Evolutionary conservation across 305 asterid genomes (phyloP), one percentile per base, ranked within the genome.

Genomic region (Fraxinus platypoda): DNA sequence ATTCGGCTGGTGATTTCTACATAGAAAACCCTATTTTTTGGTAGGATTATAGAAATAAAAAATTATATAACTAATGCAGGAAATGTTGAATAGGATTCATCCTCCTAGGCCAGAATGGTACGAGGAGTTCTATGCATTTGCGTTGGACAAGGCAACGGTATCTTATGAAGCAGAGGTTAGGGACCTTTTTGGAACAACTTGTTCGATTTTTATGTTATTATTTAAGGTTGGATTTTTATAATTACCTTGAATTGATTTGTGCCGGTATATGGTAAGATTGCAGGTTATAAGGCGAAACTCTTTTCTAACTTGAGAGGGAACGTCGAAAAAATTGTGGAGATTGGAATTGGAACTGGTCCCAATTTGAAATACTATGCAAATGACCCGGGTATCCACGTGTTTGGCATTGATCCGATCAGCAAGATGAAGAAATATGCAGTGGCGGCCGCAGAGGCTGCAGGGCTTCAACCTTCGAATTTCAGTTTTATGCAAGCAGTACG

Each of bases 291-390:
- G 88, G 87, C 97, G 2, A 79, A 84, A 81, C 89, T 95, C 19
- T 93, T 95, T 83, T 88, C 92, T 76, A 86, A 81, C 57, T 88
- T 95, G 88, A 92, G 88, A 86, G 98, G 94, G 54, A 92, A 90
- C 25, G 90, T 89, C 2, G 84, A 88, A 13, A 89, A 76, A 30
- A 85, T 94, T 76, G 78, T 94, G 92, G 99, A 95, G 88, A 85
- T 95, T 74, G 99, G 99, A n/a, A 80, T 95, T 54, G 98, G 99
- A 81, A 92, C 98, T 1, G 98, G 97, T 82, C 99, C 99, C 15
- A 95, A 95, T 84, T 86, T 95, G 46, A 94, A 90, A 78, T 95
- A 94, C 83, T 95, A 91, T 57, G 94, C 94, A 1, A 86, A 84
- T 82, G 80, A 82, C 80, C 89, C 89, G 1, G 91, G 89, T 49